Percentiles rank a stretch among this genome's conserved stretches.
phyloP scores from a whole-genome alignment of 164 flowering plant species.

The Piper longum region DNA sequence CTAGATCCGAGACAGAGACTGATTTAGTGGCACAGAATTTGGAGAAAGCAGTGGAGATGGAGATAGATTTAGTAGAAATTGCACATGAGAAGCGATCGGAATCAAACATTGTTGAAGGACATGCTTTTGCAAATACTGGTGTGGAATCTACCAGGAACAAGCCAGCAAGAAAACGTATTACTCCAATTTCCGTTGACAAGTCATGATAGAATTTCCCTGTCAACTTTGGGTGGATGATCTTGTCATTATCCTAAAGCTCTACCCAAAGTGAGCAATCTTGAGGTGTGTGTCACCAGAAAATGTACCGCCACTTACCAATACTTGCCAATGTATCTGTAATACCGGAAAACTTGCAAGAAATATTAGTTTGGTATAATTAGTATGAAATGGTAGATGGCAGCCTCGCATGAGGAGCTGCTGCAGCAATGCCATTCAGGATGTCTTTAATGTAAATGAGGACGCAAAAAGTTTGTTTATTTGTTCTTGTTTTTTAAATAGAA shows the following conservation, averaged over 20 bases:
- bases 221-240: background rate
- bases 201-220: background rate
- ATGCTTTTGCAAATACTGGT: conserved; percentile 11
- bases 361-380: too few relatives aligned
- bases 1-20: conserved; percentile 12
- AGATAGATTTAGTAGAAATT: conserved; percentile 7
- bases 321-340: background rate
- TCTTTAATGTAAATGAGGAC: too few relatives aligned
- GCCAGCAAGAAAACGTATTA: conserved; percentile 73
- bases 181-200: conserved; percentile 64
- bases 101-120: conserved; percentile 9
- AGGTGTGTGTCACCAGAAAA: too few relatives aligned
- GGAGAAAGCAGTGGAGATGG: conserved; percentile 4
- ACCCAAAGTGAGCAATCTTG: background rate
- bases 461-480: too few relatives aligned
- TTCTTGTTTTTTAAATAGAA: too few relatives aligned
- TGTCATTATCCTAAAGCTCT: background rate
- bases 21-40: conserved; percentile 8
- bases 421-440: too few relatives aligned
- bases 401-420: too few relatives aligned
- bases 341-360: background rate
- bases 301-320: background rate
- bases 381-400: too few relatives aligned
- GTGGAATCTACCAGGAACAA: conserved; percentile 24
- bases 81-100: conserved; percentile 3